These are phyloP conservation scores for Spirogloea muscicola DNA, from an alignment of 139 green algal genomes.

Conservation along the genomic window DNA sequence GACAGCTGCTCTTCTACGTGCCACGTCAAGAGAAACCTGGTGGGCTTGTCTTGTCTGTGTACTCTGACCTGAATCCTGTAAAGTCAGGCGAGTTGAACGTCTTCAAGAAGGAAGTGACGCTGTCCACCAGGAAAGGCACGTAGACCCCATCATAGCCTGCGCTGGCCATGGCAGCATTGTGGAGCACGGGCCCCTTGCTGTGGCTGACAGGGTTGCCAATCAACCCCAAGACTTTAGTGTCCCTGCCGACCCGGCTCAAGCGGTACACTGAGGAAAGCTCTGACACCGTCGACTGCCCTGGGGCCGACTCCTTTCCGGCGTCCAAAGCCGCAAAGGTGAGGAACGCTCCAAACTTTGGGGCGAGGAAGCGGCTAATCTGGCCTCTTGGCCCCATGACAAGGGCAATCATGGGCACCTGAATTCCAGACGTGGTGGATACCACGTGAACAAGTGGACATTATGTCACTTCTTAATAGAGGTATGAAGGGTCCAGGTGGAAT, in stretches of 20 bases:
- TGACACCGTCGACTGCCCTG: constrained; percentile 67
- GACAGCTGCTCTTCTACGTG: too few species aligned
- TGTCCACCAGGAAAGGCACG: constrained; percentile 90
- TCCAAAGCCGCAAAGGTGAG: constrained; percentile 89
- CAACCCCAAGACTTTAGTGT: constrained; percentile 57
- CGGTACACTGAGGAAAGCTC: constrained; percentile 59
- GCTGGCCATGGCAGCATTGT: constrained; percentile 48
- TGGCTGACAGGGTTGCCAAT: constrained; percentile 82
- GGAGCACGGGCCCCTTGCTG: constrained; percentile 56
- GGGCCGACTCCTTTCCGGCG: constrained; percentile 62
- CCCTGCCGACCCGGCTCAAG: background rate
- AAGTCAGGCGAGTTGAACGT: constrained; percentile 68
- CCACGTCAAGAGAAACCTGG: too few species aligned
- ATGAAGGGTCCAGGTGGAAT: too few species aligned
- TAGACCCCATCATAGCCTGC: constrained; percentile 82
- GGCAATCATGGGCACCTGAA: constrained; percentile 61
- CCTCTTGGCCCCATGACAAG: constrained; percentile 90
- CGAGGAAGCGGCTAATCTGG: constrained; percentile 77
- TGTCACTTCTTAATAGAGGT: too few species aligned
- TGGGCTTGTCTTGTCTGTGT: too few species aligned
- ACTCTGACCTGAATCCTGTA: constrained; percentile 52
- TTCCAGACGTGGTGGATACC: too few species aligned
- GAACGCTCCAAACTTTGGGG: constrained; percentile 87
- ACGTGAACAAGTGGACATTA: too few species aligned
- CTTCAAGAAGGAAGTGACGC: constrained; percentile 73